phyloP scores from a whole-genome alignment of 1,139 yeast genomes.

The Blastobotrys capitulatus region DNA sequence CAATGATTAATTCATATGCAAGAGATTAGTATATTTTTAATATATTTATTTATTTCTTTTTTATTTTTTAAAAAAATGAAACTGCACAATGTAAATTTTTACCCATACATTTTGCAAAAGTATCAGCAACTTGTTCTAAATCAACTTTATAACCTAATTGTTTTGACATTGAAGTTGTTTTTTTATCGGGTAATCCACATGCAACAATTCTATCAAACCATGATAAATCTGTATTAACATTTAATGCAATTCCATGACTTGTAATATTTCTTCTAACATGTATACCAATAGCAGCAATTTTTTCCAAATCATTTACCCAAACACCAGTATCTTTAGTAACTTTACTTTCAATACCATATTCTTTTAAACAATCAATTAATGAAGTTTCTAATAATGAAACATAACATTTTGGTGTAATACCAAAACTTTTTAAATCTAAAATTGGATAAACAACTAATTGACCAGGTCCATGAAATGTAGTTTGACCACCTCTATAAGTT shows the following conservation, averaged over 20 bases:
- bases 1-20: constrained; percentile 21
- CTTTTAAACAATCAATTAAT: constrained; percentile 47
- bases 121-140: constrained; percentile 44
- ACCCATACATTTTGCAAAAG: constrained; percentile 51
- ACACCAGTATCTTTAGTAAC: constrained; percentile 71
- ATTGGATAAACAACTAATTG: constrained; percentile 85
- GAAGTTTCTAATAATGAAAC: constrained; percentile 66
- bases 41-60: not conserved
- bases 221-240: constrained; percentile 65
- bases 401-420: constrained; percentile 65
- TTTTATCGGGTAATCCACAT: constrained; percentile 73
- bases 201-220: constrained; percentile 68
- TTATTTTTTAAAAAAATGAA: not conserved
- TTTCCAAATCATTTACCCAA: constrained; percentile 60
- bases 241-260: constrained; percentile 84
- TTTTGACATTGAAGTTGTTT: constrained; percentile 45
- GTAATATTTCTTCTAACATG: constrained; percentile 81
- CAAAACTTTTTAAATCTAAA: constrained; percentile 61
- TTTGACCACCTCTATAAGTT: constrained; percentile 91
- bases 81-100: constrained; percentile 20
- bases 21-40: not conserved
- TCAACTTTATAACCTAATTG: constrained; percentile 20
- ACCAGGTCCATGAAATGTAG: constrained; percentile 96
- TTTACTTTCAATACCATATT: constrained; percentile 43
- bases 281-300: constrained; percentile 87